phyloP scores from a whole-genome alignment of 2,329 filamentous ascomycete genomes.

The Geosmithia putterillii region DNA sequence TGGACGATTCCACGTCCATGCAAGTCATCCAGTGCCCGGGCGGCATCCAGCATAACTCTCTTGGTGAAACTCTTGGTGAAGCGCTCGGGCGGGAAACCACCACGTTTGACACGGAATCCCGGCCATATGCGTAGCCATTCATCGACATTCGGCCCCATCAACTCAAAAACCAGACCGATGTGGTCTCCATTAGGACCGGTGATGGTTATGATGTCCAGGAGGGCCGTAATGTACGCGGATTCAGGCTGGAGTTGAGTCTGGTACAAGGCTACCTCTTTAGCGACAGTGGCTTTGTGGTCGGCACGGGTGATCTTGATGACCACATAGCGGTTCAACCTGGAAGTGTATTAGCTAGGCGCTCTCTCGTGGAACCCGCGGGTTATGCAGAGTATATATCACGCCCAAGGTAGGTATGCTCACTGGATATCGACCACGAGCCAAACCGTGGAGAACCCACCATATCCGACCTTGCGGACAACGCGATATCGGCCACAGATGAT shows the following conservation, averaged over 20 bases:
- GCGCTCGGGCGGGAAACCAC: no score
- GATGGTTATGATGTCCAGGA: conserved; percentile 5
- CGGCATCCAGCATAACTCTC: no score
- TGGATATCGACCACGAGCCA: conserved; percentile 16
- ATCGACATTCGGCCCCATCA: conserved; percentile 22
- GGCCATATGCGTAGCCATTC: no score
- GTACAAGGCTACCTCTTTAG: conserved; percentile 10
- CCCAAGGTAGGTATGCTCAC: no score
- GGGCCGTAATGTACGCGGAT: conserved; percentile 6
- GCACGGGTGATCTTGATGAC: conserved; percentile 1
- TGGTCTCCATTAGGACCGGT: conserved; percentile 17
- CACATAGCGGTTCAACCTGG: background rate
- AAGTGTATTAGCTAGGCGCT: no score
- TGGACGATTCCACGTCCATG: no score
- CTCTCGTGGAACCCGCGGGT: no score
- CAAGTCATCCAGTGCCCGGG: no score
- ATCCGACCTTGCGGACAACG: conserved; percentile 8
- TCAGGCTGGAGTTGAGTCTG: conserved; percentile 14
- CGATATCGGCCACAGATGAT: conserved; percentile 5
- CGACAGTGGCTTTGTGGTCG: background rate
- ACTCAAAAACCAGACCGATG: conserved; percentile 15
- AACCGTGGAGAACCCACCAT: conserved; percentile 6
- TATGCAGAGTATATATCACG: no score
- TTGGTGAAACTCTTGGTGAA: no score
- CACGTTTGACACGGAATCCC: no score